Evolutionary conservation across 1,284 basidiomycete species (phyloP).

Genomic region (Irpex sp.): DNA sequence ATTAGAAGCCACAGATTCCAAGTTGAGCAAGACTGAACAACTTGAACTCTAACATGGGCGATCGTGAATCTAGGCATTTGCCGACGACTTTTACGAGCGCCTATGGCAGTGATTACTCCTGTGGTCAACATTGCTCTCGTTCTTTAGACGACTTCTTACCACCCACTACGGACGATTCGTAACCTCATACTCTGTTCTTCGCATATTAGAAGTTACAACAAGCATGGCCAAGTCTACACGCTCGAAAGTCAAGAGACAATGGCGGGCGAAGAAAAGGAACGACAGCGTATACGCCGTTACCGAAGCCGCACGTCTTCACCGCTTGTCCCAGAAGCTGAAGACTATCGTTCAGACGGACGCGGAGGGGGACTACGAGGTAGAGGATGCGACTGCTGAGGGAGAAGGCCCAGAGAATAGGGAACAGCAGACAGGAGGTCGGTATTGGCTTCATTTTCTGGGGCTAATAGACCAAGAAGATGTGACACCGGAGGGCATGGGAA

Average conservation of each 20-base stretch:
- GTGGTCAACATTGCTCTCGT: neutral
- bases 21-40: too few relatives aligned
- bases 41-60: neutral
- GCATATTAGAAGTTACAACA: neutral
- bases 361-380: slow-evolving; percentile 36
- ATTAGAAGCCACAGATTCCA: too few relatives aligned
- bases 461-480: slow-evolving; percentile 54
- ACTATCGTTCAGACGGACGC: slow-evolving; percentile 40
- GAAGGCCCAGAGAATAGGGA: slow-evolving; percentile 14
- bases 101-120: neutral
- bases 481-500: slow-evolving; percentile 42
- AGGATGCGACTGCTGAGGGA: slow-evolving; percentile 12
- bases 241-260: slow-evolving; percentile 85
- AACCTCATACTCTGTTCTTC: slow-evolving; percentile 1
- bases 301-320: slow-evolving; percentile 80
- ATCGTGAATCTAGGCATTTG: neutral
- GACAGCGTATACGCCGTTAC: slow-evolving; percentile 81
- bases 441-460: slow-evolving; percentile 52
- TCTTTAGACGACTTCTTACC: too few relatives aligned
- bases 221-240: slow-evolving; percentile 91
- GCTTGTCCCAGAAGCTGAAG: slow-evolving; percentile 71
- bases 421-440: slow-evolving; percentile 61
- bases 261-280: slow-evolving; percentile 83
- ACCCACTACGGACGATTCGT: neutral
- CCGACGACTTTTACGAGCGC: slow-evolving; percentile 14